Evolutionary conservation across 768 basidiomycete species (phyloP), one percentile per base, ranked within the genome.

Genomic region (Pisolithus orientalis): DNA sequence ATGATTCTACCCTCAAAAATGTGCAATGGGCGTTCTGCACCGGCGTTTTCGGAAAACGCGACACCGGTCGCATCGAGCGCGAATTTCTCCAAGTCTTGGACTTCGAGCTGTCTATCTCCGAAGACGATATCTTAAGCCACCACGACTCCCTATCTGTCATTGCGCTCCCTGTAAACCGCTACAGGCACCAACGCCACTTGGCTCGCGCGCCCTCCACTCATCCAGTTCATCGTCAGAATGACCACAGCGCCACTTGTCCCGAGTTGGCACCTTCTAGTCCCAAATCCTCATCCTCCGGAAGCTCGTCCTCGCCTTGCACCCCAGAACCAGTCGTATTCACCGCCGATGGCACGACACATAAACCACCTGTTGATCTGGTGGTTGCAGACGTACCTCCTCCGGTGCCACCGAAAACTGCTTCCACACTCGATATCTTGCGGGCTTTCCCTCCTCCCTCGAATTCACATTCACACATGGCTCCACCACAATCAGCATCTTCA

Each of bases 1-100:
- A 94, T 66, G 92, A 94, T 66, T 90, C 87, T 14, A 90, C 88
- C 27, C 78, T 92, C 14, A 94, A 94, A 77, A 94, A 94, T 70
- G 77, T 87, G 47, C 90, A 94, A 67, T 94, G 90, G 90, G 85
- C 87, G 8, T 73, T 86, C n/a, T 88, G 86, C 68, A 87, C 87
- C 0, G 84, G 84, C 29, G 83, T 89, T 27, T 90, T 90, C 64
- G 85, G 87, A 58, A 87, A 87, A 66, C 80, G 87, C 39, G 87
- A 90, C 60, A 79, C 88, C 27, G 86, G 85, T 44, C 80, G 87
- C 58, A 88, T 89, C 62, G 87, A 90, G 69, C 80, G 87, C 60
- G 87, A 90, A 69, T 88, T 86, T 67, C 78, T 89, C 45, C 84
- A 85, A 56, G 87, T 90, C 38, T 77, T 90, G 55, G 83, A 87